A percentile compares a stretch with the other conserved stretches of the same genome.
Conservation (phyloP, 345 rosid genomes). For the Clausena lansium region DNA sequence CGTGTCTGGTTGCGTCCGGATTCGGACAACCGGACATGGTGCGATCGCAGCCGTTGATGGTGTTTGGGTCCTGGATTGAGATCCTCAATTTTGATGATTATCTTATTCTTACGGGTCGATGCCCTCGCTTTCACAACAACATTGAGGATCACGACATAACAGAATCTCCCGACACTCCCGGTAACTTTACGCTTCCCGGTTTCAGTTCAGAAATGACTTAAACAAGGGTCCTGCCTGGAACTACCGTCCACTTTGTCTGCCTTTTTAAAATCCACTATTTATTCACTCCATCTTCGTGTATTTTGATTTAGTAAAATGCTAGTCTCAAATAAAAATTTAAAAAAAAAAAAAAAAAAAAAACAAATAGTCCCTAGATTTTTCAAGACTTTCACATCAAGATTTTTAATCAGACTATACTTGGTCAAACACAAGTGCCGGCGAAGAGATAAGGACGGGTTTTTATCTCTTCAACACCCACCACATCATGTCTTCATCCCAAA, state of each 20-base stretch:
- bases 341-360: no score
- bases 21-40: neutral
- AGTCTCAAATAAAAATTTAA: no score
- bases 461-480: constrained; percentile 25
- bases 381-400: constrained; percentile 14
- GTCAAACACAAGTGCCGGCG: constrained; percentile 21
- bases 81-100: neutral
- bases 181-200: neutral
- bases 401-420: neutral
- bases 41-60: constrained; percentile 3
- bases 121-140: neutral
- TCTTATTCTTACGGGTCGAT: neutral
- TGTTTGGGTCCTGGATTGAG: no score
- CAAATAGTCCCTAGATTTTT: neutral
- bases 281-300: no score
- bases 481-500: neutral
- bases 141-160: constrained; percentile 13
- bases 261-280: neutral
- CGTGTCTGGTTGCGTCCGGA: neutral
- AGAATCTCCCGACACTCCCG: no score
- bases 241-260: constrained; percentile 38
- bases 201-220: neutral
- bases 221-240: constrained; percentile 22
- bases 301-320: no score
- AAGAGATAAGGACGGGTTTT: constrained; percentile 23